Evolutionary conservation across 2,329 filamentous ascomycete genomes (phyloP), one percentile per base, ranked within the genome.

Genomic region (Colletotrichum filicis): DNA sequence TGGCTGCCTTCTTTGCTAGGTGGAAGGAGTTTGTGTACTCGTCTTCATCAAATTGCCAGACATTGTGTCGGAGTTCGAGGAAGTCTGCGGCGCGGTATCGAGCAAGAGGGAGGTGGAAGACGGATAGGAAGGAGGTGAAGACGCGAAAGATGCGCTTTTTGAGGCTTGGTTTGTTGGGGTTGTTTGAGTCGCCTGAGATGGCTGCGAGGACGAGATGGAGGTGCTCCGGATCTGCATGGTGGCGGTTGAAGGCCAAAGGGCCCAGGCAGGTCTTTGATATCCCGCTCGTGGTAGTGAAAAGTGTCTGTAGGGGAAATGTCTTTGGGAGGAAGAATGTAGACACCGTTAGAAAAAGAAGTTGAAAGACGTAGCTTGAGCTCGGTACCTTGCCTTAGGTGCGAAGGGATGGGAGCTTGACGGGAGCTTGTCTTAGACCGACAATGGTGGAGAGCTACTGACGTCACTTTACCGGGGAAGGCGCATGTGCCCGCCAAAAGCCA

Each of bases 181-280:
- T 74, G 63, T 66, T 76, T 30, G 26, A 74, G 76, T 88, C 87
- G 59, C 90, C 86, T 0, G 90, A 82, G 2, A 87, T 77, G 3
- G 89, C 90, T 42, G 87, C 88, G 14, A 91, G 4, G 89, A 88
- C 0, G 91, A 91, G 19, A 92, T 84, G 1, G 89, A 77, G 4
- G 76, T 76, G 16, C 80, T 77, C 49, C 79, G 79, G 24, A 81
- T 81, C 74, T 79, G 77, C 80, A 82, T 82, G 4, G 2, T 26
- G 64, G n/a, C 37, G 26, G 24, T 22, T 22, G 22, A 5, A 16
- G 32, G 30, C 16, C 57, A 14, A 16, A 28, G 5, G 28, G 55
- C 19, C 42, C 8, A 49, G 42, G 42, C 7, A 49, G 42, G 19
- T 49, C 42, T 49, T 49, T 22, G 19, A 49, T n/a, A 49, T 11